Percentiles rank a stretch among this genome's conserved stretches.
Conservation (phyloP, 805 yeast genomes). For the Clavispora asparagi region DNA sequence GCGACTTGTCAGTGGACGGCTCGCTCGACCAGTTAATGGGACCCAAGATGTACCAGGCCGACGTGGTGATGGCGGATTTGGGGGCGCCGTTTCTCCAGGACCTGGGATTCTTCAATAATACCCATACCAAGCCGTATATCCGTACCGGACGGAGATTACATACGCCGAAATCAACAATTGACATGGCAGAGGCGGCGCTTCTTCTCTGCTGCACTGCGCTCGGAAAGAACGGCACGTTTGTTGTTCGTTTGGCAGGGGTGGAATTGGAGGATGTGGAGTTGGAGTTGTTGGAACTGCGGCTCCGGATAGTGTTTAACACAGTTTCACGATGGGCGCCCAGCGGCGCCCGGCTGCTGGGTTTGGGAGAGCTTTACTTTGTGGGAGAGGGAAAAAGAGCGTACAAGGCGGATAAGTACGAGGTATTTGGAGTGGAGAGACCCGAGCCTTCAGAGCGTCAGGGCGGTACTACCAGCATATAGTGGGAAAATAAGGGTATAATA, state of each 20-base stretch:
- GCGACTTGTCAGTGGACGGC: background rate
- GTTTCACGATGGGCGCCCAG: conserved; percentile 18
- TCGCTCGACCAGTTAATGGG: conserved; percentile 1
- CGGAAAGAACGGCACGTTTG: conserved; percentile 26
- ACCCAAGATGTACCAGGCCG: conserved; percentile 23
- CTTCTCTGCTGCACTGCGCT: conserved; percentile 25
- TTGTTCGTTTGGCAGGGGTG: conserved; percentile 24
- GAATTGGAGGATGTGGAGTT: conserved; percentile 26
- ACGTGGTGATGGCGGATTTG: conserved; percentile 34
- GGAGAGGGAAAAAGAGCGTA: conserved; percentile 16
- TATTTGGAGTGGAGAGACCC: conserved; percentile 8
- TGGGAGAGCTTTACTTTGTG: conserved; percentile 22
- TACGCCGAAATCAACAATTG: conserved; percentile 26
- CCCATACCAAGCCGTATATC: conserved; percentile 30
- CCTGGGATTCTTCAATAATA: conserved; percentile 33
- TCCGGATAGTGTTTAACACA: conserved; percentile 20
- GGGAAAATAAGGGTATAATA: too few relatives aligned
- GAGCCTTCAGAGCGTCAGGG: background rate
- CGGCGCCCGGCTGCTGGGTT: conserved; percentile 3
- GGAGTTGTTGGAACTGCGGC: conserved; percentile 18
- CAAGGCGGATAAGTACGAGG: conserved; percentile 9
- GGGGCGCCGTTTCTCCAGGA: conserved; percentile 29
- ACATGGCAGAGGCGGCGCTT: conserved; percentile 37
- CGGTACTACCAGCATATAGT: too few relatives aligned
- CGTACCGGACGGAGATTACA: conserved; percentile 7